Evolutionary conservation across 192 early-diverging fungal genomes (phyloP).

Genomic region (Linnemannia schmuckeri): DNA sequence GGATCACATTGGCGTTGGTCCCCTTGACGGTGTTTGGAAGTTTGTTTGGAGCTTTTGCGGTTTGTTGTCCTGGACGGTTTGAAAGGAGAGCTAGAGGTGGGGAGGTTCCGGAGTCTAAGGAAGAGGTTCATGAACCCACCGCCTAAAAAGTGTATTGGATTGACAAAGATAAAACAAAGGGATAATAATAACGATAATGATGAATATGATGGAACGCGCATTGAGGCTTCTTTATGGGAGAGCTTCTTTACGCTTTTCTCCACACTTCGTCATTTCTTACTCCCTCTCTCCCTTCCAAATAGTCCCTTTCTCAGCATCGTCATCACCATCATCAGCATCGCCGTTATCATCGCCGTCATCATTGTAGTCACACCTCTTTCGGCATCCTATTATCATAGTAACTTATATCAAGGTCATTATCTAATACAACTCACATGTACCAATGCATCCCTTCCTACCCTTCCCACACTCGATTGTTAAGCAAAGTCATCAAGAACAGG

Average conservation of each 20-base stretch:
- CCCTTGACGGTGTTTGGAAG: conserved; percentile 39
- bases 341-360: neutral
- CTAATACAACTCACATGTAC: too few relatives aligned
- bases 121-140: conserved; percentile 21
- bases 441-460: too few relatives aligned
- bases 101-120: conserved; percentile 23
- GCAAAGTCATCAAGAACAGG: too few relatives aligned
- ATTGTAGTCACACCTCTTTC: too few relatives aligned
- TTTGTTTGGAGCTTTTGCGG: conserved; percentile 28
- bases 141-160: conserved; percentile 23
- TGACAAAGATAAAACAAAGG: conserved; percentile 60
- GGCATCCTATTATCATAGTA: too few relatives aligned
- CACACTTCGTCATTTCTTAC: too few relatives aligned
- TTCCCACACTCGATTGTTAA: too few relatives aligned
- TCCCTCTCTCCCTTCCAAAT: too few relatives aligned
- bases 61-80: conserved; percentile 42
- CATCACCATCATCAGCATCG: neutral
- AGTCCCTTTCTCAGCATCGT: too few relatives aligned
- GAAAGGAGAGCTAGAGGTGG: neutral
- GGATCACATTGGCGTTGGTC: conserved; percentile 40
- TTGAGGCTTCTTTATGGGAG: too few relatives aligned
- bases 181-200: conserved; percentile 52
- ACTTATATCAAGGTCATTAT: too few relatives aligned
- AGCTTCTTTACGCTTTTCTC: too few relatives aligned
- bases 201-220: neutral